A percentile compares a stretch with the other conserved stretches of the same genome.
Evolutionary conservation across 306 rosid species (phyloP).

Genomic region (Elaeagnus macrophylla): DNA sequence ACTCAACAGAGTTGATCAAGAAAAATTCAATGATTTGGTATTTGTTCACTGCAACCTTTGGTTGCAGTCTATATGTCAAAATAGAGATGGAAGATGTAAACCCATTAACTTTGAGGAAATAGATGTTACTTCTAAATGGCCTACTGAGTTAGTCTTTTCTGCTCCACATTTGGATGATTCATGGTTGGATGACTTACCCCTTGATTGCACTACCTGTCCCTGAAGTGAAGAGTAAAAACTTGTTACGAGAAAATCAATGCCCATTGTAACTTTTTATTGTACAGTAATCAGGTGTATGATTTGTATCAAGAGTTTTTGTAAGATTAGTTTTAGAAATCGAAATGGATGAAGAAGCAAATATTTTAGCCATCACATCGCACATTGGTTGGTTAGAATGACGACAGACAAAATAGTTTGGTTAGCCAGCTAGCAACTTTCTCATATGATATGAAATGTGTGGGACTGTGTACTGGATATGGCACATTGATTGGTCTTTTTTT

Average conservation of each 20-base stretch:
- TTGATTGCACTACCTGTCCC: slow-evolving; percentile 32
- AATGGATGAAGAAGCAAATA: no score
- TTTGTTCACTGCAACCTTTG: slow-evolving; percentile 68
- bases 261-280: neutral
- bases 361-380: no score
- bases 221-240: slow-evolving; percentile 11
- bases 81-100: slow-evolving; percentile 32
- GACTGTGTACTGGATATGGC: no score
- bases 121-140: slow-evolving; percentile 60
- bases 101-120: slow-evolving; percentile 46
- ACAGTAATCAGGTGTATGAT: neutral
- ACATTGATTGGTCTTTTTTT: no score
- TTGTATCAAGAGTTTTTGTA: no score
- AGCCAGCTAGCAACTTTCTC: no score
- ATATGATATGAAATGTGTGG: no score
- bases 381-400: no score
- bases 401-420: no score
- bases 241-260: neutral
- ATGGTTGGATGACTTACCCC: slow-evolving; percentile 47
- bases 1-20: slow-evolving; percentile 31
- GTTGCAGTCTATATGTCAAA: slow-evolving; percentile 35
- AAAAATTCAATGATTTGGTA: slow-evolving; percentile 45
- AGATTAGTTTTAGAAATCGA: no score
- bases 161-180: slow-evolving; percentile 53
- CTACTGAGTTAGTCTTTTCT: slow-evolving; percentile 42